Percentiles rank a stretch among this genome's conserved stretches.
These are phyloP conservation scores for Vanrija pseudolonga DNA, from an alignment of 1,284 basidiomycete genomes.

Conservation along the genomic window DNA sequence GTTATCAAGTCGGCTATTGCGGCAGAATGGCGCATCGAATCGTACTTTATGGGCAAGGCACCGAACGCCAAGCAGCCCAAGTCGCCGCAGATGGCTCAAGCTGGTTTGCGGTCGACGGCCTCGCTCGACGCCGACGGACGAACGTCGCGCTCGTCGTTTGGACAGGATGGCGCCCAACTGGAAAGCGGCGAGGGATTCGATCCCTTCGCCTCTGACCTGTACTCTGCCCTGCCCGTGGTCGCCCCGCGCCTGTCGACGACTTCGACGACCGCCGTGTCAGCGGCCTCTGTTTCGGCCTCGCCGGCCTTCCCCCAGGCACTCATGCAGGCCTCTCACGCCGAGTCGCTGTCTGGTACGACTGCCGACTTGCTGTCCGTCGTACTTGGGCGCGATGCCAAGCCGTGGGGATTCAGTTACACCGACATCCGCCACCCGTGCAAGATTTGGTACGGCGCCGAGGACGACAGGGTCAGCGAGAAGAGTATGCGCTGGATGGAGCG, in stretches of 20 bases:
- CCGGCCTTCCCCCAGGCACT: conserved; percentile 60
- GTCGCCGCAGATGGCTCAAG: neutral
- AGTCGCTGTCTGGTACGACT: conserved; percentile 84
- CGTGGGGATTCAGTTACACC: conserved; percentile 51
- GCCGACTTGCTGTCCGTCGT: conserved; percentile 80
- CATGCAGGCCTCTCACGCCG: conserved; percentile 88
- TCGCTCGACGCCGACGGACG: conserved; percentile 8
- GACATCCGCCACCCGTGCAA: conserved; percentile 73
- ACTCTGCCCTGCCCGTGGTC: neutral
- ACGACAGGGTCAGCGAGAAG: conserved; percentile 86
- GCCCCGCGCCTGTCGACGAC: conserved; percentile 1
- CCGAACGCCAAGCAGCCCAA: conserved; percentile 56
- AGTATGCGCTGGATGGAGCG: conserved; percentile 86
- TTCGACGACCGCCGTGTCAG: neutral
- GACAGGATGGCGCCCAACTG: neutral
- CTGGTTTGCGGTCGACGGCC: conserved; percentile 1
- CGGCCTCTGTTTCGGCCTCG: conserved; percentile 11
- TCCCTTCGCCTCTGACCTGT: conserved; percentile 1
- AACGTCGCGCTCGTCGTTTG: conserved; percentile 5
- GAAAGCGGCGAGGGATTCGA: conserved; percentile 1
- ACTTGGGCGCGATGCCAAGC: conserved; percentile 67
- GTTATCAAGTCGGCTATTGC: conserved; percentile 92
- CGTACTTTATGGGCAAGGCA: conserved; percentile 93
- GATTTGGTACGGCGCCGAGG: conserved; percentile 89
- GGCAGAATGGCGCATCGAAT: conserved; percentile 93